phyloP scores from a whole-genome alignment of 768 basidiomycete genomes.

The Rhodotorula graminis region DNA sequence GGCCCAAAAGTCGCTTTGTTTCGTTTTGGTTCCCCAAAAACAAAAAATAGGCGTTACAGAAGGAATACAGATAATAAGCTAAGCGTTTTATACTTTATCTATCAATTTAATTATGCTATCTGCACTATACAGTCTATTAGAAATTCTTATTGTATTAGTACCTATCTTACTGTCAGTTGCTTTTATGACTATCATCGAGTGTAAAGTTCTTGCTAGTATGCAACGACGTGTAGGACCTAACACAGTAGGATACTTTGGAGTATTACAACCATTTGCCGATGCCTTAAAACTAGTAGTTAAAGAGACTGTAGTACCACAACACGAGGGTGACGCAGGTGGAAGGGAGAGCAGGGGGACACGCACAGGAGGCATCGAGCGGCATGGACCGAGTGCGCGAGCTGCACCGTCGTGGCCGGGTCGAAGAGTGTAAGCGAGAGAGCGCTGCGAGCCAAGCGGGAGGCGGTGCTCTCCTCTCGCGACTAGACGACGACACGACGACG shows the following conservation, averaged over 20 bases:
- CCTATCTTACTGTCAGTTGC: conserved; percentile 38
- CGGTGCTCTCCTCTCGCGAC: no score
- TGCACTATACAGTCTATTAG: conserved; percentile 26
- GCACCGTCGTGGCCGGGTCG: no score
- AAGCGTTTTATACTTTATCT: conserved; percentile 9
- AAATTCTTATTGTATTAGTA: conserved; percentile 40
- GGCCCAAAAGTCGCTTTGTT: not conserved
- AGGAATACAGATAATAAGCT: not conserved
- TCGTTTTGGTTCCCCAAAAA: no score
- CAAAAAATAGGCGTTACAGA: no score
- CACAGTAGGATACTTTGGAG: conserved; percentile 40
- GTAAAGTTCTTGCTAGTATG: conserved; percentile 40
- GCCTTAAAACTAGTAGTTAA: conserved; percentile 41
- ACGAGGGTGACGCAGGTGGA: no score
- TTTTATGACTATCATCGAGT: conserved; percentile 40
- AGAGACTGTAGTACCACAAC: conserved; percentile 39
- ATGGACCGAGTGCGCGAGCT: not conserved
- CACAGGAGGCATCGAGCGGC: not conserved
- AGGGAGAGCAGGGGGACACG: not conserved
- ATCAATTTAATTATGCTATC: conserved; percentile 21
- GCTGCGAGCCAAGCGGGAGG: no score
- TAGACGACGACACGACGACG: no score
- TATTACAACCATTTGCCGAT: conserved; percentile 40
- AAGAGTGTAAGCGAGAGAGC: no score
- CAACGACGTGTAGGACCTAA: conserved; percentile 42